These are phyloP conservation scores for Ampelocalamus luodianensis DNA, from an alignment of 176 grass and related monocot genomes.

Conservation along the genomic window DNA sequence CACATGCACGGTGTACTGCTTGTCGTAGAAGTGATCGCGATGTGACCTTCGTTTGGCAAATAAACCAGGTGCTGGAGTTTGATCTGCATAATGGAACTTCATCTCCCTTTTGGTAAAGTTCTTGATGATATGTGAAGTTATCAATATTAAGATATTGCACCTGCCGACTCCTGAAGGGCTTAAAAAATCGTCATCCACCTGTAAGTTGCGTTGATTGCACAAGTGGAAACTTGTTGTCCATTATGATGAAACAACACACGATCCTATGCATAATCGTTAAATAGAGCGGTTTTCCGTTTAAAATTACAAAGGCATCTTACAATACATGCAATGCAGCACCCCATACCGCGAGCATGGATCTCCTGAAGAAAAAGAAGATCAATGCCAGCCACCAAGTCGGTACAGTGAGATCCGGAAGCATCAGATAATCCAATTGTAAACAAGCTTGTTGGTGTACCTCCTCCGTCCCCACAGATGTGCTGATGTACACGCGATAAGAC, in stretches of 20 bases:
- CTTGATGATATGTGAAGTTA: not conserved
- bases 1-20: slow-evolving; percentile 17
- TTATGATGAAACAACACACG: slow-evolving; percentile 6
- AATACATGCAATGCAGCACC: not conserved
- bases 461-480: slow-evolving; percentile 25
- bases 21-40: not conserved
- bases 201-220: not conserved
- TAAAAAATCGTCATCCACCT: not conserved
- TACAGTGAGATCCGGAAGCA: slow-evolving; percentile 34
- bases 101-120: not conserved
- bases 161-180: not conserved
- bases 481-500: not conserved
- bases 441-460: not conserved
- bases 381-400: not conserved
- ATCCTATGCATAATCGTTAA: not conserved
- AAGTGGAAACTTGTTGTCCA: not conserved
- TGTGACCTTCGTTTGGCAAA: not conserved
- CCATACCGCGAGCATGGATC: not conserved
- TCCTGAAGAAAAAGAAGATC: not conserved
- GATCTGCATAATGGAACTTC: not conserved
- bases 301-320: not conserved
- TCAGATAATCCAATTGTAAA: slow-evolving; percentile 28
- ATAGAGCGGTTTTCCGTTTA: not conserved
- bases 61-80: not conserved
- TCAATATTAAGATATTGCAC: not conserved